A percentile compares a stretch with the other conserved stretches of the same genome.
Conservation (phyloP, 1,139 yeast genomes). For the Pichia inconspicua region DNA sequence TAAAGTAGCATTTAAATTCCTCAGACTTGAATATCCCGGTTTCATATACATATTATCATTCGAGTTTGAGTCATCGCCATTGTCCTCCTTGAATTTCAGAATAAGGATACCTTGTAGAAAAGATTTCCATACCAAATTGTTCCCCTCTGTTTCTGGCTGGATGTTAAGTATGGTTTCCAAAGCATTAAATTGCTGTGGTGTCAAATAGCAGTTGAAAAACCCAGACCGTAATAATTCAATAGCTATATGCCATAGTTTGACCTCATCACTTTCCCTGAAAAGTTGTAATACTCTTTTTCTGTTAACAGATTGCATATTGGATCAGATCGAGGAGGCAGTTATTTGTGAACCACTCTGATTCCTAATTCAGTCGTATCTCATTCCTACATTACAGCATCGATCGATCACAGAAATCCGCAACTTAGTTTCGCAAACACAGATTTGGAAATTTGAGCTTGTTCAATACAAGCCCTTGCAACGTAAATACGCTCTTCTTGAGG, state of each 20-base stretch:
- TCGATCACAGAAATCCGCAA: not conserved
- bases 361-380: no score
- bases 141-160: conserved; percentile 18
- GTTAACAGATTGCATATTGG: conserved; percentile 2
- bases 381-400: no score
- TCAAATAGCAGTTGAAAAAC: conserved; percentile 51
- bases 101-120: conserved; percentile 47
- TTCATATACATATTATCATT: conserved; percentile 30
- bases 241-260: conserved; percentile 40
- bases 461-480: no score
- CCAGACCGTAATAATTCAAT: conserved; percentile 39
- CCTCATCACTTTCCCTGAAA: conserved; percentile 37
- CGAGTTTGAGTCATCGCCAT: conserved; percentile 11
- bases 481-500: no score
- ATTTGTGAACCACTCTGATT: no score
- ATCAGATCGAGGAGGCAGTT: no score
- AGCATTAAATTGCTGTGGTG: conserved; percentile 54
- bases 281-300: conserved; percentile 28
- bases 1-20: conserved; percentile 52
- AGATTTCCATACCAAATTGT: conserved; percentile 41
- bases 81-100: conserved; percentile 28
- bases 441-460: no score
- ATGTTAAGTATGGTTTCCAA: conserved; percentile 37
- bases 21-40: conserved; percentile 44
- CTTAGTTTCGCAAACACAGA: not conserved